phyloP scores from a whole-genome alignment of 169 alveolate genomes.

The Perkinsus olseni region DNA sequence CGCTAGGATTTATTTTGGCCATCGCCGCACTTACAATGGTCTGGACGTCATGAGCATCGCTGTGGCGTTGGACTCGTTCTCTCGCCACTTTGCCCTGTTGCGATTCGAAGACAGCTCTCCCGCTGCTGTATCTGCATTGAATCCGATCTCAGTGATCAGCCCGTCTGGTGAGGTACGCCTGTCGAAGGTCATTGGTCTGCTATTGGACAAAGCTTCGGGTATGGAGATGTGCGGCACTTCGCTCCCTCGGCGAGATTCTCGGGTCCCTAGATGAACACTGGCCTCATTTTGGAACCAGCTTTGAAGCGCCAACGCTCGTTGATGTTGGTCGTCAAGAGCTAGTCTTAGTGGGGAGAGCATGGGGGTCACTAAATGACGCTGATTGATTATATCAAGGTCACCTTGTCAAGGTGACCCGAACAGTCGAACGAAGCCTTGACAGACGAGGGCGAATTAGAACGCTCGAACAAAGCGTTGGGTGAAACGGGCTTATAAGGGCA shows the following conservation, averaged over 20 bases:
- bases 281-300: neutral
- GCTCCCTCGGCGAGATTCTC: neutral
- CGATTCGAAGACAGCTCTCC: neutral
- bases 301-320: neutral
- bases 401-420: no score
- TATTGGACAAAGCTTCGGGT: neutral
- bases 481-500: no score
- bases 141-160: neutral
- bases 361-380: no score
- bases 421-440: no score
- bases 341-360: neutral
- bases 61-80: neutral
- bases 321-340: neutral
- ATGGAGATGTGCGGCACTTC: neutral
- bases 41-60: neutral
- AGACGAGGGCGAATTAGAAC: no score
- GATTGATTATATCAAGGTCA: no score
- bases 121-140: neutral
- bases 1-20: no score
- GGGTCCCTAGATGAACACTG: neutral
- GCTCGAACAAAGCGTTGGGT: no score
- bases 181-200: neutral
- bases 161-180: neutral
- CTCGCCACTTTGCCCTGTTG: neutral
- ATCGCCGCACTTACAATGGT: no score